A percentile compares a stretch with the other conserved stretches of the same genome.
phyloP scores from a whole-genome alignment of 23 red algal species.

The Gracilaria gracilis region DNA sequence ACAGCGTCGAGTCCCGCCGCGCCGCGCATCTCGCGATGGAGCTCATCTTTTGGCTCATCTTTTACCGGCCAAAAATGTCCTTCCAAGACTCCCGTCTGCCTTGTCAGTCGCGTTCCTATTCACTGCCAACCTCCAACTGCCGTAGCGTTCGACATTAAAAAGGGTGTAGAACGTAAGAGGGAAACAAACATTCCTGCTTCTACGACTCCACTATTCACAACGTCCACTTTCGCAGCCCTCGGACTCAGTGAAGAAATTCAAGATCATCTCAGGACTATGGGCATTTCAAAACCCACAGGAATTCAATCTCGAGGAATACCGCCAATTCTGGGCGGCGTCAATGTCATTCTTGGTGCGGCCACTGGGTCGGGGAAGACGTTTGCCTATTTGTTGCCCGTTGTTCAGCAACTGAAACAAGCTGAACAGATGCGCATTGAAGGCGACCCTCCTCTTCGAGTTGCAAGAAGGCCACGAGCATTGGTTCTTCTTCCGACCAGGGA shows the following conservation, averaged over 20 bases:
- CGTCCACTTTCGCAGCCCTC: slow-evolving; percentile 55
- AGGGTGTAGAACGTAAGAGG: background rate
- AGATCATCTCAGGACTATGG: slow-evolving; percentile 18
- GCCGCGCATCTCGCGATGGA: background rate
- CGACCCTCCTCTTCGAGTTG: slow-evolving; percentile 39
- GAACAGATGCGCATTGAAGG: slow-evolving; percentile 7
- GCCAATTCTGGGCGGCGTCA: slow-evolving; percentile 60
- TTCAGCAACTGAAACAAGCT: slow-evolving; percentile 70
- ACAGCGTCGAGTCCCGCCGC: background rate
- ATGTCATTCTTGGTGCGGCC: slow-evolving; percentile 82
- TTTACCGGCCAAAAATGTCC: background rate
- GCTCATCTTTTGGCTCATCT: background rate
- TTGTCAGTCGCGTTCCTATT: background rate
- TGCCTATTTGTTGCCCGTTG: slow-evolving; percentile 86
- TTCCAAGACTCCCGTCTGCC: background rate
- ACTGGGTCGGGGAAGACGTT: slow-evolving; percentile 98
- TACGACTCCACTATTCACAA: slow-evolving; percentile 33
- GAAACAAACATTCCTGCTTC: slow-evolving; percentile 37
- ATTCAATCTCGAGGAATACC: slow-evolving; percentile 83
- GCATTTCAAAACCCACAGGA: slow-evolving; percentile 69
- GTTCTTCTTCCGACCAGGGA: slow-evolving; percentile 93
- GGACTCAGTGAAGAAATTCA: slow-evolving; percentile 43
- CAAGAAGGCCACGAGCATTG: slow-evolving; percentile 81
- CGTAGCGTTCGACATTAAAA: background rate
- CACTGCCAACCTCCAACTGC: background rate